Percentiles rank a stretch among this genome's conserved stretches.
Conservation (phyloP, 306 rosid genomes). For the Styphnolobium japonicum region DNA sequence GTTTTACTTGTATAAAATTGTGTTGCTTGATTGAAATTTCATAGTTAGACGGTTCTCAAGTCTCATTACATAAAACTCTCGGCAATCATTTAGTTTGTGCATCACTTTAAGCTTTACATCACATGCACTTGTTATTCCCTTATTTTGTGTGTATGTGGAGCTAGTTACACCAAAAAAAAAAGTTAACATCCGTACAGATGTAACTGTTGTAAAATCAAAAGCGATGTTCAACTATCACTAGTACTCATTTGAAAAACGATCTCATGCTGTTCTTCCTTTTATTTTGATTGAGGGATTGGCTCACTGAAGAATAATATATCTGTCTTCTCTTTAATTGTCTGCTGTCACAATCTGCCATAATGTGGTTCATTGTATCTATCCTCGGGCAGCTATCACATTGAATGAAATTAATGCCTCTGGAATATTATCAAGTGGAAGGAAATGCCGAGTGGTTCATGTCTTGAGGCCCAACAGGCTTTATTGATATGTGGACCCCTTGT, state of each 20-base stretch:
- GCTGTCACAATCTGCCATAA: neutral
- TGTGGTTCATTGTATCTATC: neutral
- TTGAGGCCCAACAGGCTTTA: neutral
- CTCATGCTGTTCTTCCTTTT: neutral
- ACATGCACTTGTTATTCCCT: neutral
- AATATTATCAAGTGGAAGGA: neutral
- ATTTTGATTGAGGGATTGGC: neutral
- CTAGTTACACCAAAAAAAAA: neutral
- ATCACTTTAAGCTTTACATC: neutral
- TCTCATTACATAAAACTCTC: neutral
- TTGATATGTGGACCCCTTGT: neutral
- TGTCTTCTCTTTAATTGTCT: neutral
- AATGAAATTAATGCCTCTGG: neutral
- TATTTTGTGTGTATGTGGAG: neutral
- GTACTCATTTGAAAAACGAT: neutral
- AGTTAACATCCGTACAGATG: neutral
- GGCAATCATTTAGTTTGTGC: neutral
- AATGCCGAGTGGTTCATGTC: neutral
- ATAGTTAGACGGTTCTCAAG: neutral
- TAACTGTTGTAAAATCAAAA: neutral
- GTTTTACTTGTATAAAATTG: neutral
- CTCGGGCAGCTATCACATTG: neutral
- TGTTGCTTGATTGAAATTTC: slow-evolving; percentile 12
- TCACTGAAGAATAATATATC: neutral
- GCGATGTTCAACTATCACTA: neutral